A percentile compares a stretch with the other conserved stretches of the same genome.
Evolutionary conservation across 352 stramenopile genomes (phyloP).

Genomic region (Phytophthora podocarpi): DNA sequence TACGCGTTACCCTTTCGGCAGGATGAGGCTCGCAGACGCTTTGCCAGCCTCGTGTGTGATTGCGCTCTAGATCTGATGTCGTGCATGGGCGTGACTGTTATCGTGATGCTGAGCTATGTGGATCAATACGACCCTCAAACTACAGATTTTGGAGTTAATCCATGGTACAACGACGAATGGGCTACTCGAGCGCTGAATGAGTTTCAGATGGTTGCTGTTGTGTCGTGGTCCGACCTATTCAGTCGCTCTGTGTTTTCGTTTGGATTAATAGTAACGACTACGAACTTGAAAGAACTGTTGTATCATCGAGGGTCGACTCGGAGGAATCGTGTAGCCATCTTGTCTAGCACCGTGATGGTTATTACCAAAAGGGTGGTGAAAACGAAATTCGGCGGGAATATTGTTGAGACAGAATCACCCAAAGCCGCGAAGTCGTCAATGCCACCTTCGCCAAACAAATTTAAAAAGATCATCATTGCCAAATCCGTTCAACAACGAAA

Average conservation of each 20-base stretch:
- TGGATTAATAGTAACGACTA: conserved; percentile 12
- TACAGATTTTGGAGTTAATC: not conserved
- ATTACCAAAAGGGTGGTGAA: not conserved
- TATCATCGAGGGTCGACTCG: not conserved
- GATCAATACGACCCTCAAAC: conserved; percentile 20
- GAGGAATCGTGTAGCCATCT: not conserved
- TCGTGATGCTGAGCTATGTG: conserved; percentile 26
- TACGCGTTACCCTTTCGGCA: conserved; percentile 4
- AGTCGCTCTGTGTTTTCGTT: conserved; percentile 22
- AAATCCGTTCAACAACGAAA: not conserved
- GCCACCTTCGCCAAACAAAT: not conserved
- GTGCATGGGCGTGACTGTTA: conserved; percentile 25
- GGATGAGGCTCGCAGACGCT: conserved; percentile 18
- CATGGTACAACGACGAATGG: no score
- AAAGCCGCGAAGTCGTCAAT: not conserved
- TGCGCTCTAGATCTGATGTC: conserved; percentile 35
- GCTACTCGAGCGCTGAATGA: conserved; percentile 24
- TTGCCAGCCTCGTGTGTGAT: conserved; percentile 37
- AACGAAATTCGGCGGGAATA: not conserved
- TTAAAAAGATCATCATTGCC: not conserved
- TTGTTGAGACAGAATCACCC: no score
- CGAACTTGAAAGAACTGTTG: conserved; percentile 27
- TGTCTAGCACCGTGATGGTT: not conserved
- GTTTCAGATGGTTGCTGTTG: conserved; percentile 27
- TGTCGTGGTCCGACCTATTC: conserved; percentile 22